phyloP scores from a whole-genome alignment of 495 filamentous ascomycete genomes.

The Penicillium manginii region DNA sequence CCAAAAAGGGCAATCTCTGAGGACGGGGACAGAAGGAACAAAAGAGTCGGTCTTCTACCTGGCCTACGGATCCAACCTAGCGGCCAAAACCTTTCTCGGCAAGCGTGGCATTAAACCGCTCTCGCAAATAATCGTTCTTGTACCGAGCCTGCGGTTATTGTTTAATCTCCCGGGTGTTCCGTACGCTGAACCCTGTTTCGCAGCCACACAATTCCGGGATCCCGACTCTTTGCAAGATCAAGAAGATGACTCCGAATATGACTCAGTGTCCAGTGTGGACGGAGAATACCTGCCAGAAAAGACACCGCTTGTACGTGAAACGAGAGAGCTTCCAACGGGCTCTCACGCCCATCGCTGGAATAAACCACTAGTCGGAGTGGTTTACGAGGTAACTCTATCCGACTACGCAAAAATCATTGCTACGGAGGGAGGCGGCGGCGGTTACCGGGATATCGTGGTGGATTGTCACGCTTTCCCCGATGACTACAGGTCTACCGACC shows the following conservation, averaged over 20 bases:
- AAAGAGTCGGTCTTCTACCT: slow-evolving; percentile 78
- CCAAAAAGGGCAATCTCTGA: slow-evolving; percentile 10
- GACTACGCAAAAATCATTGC: slow-evolving; percentile 88
- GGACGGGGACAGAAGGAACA: slow-evolving; percentile 5
- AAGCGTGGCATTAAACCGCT: slow-evolving; percentile 77
- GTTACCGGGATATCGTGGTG: slow-evolving; percentile 82
- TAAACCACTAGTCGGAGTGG: slow-evolving; percentile 85
- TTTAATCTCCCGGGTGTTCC: slow-evolving; percentile 88
- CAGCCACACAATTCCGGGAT: slow-evolving; percentile 70
- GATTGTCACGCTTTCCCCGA: slow-evolving; percentile 69
- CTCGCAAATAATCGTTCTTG: slow-evolving; percentile 75
- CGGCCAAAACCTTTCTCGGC: slow-evolving; percentile 73
- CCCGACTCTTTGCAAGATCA: slow-evolving; percentile 22
- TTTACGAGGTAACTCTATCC: slow-evolving; percentile 83
- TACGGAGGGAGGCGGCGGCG: slow-evolving; percentile 83
- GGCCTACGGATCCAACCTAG: slow-evolving; percentile 93
- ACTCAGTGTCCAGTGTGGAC: slow-evolving; percentile 7
- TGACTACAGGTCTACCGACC: slow-evolving; percentile 36
- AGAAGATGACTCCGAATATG: slow-evolving; percentile 17
- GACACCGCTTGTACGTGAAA: slow-evolving; percentile 29
- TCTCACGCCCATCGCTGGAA: slow-evolving; percentile 57
- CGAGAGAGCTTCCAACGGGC: slow-evolving; percentile 8
- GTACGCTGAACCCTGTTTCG: slow-evolving; percentile 90
- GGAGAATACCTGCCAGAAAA: slow-evolving; percentile 35
- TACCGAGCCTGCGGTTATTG: slow-evolving; percentile 73